Base-by-base conservation (phyloP, 345 rosid species). In the Salix brachista region DNA sequence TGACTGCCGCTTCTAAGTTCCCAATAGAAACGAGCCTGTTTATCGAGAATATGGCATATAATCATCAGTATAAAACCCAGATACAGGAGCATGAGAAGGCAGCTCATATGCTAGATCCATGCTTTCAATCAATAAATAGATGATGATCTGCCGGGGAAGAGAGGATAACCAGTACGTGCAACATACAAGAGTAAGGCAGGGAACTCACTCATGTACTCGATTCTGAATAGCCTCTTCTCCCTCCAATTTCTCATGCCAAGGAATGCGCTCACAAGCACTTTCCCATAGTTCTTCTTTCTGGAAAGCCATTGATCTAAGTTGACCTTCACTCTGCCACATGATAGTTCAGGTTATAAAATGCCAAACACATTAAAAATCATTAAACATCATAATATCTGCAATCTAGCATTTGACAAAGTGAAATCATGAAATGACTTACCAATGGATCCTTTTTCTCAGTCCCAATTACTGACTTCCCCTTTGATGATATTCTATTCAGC, bases 151-250 rank as follows among this genome's bases (percentile, higher is more conserved):
- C 44, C 14, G 4, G 46, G 46, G 46, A 42, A 42, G 14, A 42
- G 3, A 42, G 13, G 46, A 66, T 60, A 65, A 76, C 65, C 39
- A 70, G 37, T 36, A 3, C 28, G 42, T 28, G 71, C 83, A 69
- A 54, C 46, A 67, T 13, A 58, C 62, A 69, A 69, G 69, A 10
- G 52, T 12, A 73, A 70, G 78, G 73, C 56, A 68, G 42, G 71
- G 67, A 80, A 86, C 98, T 86, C 79, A 95, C 99, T 95, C 99
- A 67, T 95, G 99, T 75, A 95, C 92, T 74, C 85, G 99, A 78
- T 91, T 93, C 86, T 93, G 98, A 82, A 93, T 83, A 80, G 93
- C 96, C 71, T 90, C 96, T 80, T 95, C 99, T 18, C 99, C 99
- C 75, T 93, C 96, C 83, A 95, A 81, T 81, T 88, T 91, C 86